phyloP scores from a whole-genome alignment of 2,329 filamentous ascomycete species.

The Kalmusia sp. region DNA sequence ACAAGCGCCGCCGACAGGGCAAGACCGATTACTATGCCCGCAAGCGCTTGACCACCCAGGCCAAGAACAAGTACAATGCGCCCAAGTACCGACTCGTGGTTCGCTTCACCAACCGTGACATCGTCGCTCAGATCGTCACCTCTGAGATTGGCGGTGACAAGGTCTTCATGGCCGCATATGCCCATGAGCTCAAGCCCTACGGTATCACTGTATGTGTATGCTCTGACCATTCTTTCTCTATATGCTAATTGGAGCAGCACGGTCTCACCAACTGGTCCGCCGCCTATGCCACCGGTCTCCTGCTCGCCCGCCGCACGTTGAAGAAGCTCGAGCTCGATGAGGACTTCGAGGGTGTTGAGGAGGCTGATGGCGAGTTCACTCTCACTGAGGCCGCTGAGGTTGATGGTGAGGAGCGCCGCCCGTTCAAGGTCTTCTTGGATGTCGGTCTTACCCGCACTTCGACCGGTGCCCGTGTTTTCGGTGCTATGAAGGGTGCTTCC shows the following conservation, averaged over 20 bases:
- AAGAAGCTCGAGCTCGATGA: constrained; percentile 97
- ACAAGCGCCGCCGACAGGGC: constrained; percentile 92
- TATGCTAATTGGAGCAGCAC: constrained; percentile 57
- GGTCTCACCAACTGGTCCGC: constrained; percentile 99
- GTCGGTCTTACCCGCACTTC: constrained; percentile 97
- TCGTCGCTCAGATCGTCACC: constrained; percentile 95
- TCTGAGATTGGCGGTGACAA: constrained; percentile 98
- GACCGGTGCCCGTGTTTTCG: constrained; percentile 98
- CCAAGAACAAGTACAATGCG: constrained; percentile 99
- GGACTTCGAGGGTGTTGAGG: constrained; percentile 93
- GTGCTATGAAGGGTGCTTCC: constrained; percentile 99
- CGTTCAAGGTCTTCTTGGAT: constrained; percentile 99
- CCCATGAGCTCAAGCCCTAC: constrained; percentile 97
- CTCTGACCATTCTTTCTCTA: neutral
- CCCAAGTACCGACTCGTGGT: constrained; percentile 99
- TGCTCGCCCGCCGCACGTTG: constrained; percentile 94
- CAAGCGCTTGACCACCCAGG: constrained; percentile 99
- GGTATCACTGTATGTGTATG: constrained; percentile 70
- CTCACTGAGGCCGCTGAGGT: constrained; percentile 95
- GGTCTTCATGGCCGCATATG: constrained; percentile 72
- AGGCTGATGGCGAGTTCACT: constrained; percentile 93
- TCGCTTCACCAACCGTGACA: constrained; percentile 99
- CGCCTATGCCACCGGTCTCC: constrained; percentile 94
- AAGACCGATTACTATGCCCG: constrained; percentile 99
- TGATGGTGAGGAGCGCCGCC: constrained; percentile 86